Base-by-base conservation (phyloP, 176 grass and related monocot genomes). In the Oryza punctata region DNA sequence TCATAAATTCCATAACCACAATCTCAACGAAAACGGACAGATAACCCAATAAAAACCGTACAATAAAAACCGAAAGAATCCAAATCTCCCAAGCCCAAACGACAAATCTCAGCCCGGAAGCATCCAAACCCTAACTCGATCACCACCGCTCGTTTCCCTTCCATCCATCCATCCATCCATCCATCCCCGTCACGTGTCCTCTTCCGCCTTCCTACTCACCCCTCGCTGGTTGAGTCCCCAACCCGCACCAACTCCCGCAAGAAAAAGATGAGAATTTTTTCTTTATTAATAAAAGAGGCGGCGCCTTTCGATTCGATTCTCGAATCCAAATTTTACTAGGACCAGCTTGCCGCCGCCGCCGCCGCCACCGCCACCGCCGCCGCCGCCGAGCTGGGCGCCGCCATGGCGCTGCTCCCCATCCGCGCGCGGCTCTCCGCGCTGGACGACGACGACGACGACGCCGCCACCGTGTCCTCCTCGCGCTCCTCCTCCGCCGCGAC, bases 381-480 rank as follows among this genome's bases (percentile, higher is more conserved):
- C 10, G 5, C 70, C 50, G 69, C 32, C 29, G 16, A 50, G 13
- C n/a, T 33, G 38, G 13, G 29, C 69, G 43, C 68, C 72, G 11
- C 30, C 85, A 88, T 85, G 85, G 78, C 77, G 65, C 28, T 88
- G 52, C 60, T 88, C 67, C 85, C 70, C 57, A 69, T 91, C 82
- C 90, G 85, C 37, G 90, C 90, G 23, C 72, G 32, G 72, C 85
- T 91, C 67, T 88, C 90, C 59, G 18, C 73, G 33, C 66, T 81
- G 5, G 85, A 88, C 35, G 85, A 91, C 30, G 83, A 80, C 86
- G 30, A 32, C 32, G 84, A 27, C 60, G 71, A 18, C 26, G 30
- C 2, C 12, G 45, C 52, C 28, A 68, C 76, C 30, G 52, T 23
- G 18, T 91, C 72, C 23, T 91, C 72, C 46, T 78, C 84, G 37